phyloP scores from a whole-genome alignment of 2,329 filamentous ascomycete species.

The Ophiobolus disseminans region DNA sequence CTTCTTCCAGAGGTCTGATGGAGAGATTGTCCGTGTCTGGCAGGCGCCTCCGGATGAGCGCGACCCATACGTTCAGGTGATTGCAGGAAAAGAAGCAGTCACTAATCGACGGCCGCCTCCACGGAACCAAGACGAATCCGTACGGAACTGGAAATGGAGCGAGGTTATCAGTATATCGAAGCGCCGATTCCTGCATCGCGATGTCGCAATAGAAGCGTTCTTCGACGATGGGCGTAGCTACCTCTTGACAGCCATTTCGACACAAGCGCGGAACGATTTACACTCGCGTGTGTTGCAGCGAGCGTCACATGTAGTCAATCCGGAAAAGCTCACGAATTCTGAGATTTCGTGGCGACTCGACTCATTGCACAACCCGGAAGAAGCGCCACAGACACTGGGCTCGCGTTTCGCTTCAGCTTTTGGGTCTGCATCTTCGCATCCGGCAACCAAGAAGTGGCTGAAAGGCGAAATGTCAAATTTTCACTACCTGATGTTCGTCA shows the following conservation, averaged over 20 bases:
- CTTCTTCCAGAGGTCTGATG: conserved; percentile 92
- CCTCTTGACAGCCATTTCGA: conserved; percentile 81
- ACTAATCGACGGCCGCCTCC: conserved; percentile 50
- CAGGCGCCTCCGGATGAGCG: conserved; percentile 91
- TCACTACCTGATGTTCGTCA: conserved; percentile 97
- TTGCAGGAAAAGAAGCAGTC: conserved; percentile 76
- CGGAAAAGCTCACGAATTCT: conserved; percentile 72
- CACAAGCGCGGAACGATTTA: conserved; percentile 77
- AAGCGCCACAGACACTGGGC: conserved; percentile 72
- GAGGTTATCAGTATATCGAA: conserved; percentile 97
- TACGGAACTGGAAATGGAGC: conserved; percentile 90
- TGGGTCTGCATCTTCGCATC: conserved; percentile 79
- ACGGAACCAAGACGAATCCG: conserved; percentile 66
- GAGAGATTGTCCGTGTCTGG: conserved; percentile 96
- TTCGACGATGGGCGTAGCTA: conserved; percentile 97
- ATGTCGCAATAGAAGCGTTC: conserved; percentile 96
- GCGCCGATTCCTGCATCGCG: conserved; percentile 89
- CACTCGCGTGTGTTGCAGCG: conserved; percentile 77
- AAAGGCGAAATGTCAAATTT: conserved; percentile 97
- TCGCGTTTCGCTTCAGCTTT: conserved; percentile 94
- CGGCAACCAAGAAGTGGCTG: conserved; percentile 87
- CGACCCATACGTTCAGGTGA: conserved; percentile 93
- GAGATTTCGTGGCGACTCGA: conserved; percentile 95
- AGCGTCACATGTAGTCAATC: conserved; percentile 78
- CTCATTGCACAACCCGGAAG: conserved; percentile 73